Base-by-base conservation (phyloP, 108 stramenopile genomes). In the Cyclotella baltica region DNA sequence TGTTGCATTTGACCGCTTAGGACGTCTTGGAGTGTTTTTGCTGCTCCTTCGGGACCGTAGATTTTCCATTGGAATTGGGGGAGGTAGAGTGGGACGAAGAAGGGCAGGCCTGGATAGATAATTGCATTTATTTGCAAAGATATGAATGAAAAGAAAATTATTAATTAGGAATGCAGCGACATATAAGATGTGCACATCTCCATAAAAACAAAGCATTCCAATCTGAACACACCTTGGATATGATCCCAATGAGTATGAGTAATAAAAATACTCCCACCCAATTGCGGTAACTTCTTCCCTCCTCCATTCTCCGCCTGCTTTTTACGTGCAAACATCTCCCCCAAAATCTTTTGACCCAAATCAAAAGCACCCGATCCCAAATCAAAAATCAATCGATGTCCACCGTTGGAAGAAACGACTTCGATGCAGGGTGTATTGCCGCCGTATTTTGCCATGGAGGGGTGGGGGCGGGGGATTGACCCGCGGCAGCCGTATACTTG, bases 191-290 rank as follows among this genome's bases (percentile, higher is more conserved):
- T n/a, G n/a, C n/a, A n/a, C n/a, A n/a, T n/a, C n/a, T n/a, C n/a
- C n/a, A n/a, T n/a, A n/a, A n/a, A n/a, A n/a, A n/a, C n/a, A n/a
- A n/a, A n/a, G n/a, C n/a, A n/a, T n/a, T n/a, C n/a, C n/a, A 6
- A 61, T 9, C 6, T 27, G 19, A 27, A 48, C 65, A 30, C 10
- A 68, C 75, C 75, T 38, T 80, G 78, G 20, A 80, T 80, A 34
- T 80, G 78, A 36, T 80, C 78, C 78, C 78, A 80, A 74, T 80
- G 78, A 18, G 78, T 80, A 64, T 69, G 78, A 10, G 78, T 80
- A 13, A 80, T 74, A 38, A 80, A 64, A 52, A 80, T 80, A 28
- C 65, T 51, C 20, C 78, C 78, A 5, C 78, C 78, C 30, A 58
- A 61, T 25, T 67, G 74, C 8, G 66, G 56, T 16, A 38, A 31